These are phyloP conservation scores for Curvularia verruculosa DNA, from an alignment of 2,329 filamentous ascomycete genomes.

Conservation along the genomic window DNA sequence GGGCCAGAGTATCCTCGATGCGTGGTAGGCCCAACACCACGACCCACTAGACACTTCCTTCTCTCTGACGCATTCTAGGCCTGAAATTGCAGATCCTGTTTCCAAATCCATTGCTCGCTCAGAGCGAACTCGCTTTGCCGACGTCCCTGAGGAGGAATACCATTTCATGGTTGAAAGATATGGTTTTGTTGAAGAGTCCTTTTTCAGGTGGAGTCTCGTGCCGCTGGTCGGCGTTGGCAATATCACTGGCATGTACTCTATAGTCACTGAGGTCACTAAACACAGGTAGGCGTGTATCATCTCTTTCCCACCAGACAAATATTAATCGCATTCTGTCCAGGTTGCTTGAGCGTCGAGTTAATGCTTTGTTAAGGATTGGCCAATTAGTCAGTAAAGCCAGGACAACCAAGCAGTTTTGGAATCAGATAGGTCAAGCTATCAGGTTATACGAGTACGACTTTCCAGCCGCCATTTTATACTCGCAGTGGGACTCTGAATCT, in stretches of 20 bases:
- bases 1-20: conserved; percentile 16
- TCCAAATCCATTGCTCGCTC: conserved; percentile 14
- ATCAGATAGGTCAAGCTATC: conserved; percentile 10
- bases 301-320: not conserved
- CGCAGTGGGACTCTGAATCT: conserved; percentile 1
- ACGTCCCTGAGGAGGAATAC: conserved; percentile 21
- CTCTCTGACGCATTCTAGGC: conserved; percentile 8
- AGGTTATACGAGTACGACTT: conserved; percentile 20
- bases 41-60: not conserved
- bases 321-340: conserved; percentile 1
- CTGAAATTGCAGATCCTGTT: conserved; percentile 13
- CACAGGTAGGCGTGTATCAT: conserved; percentile 11
- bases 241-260: conserved; percentile 21
- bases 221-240: conserved; percentile 15
- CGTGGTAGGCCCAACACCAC: conserved; percentile 12
- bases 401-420: conserved; percentile 17
- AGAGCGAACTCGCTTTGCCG: conserved; percentile 10
- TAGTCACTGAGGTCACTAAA: conserved; percentile 25
- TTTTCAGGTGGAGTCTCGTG: conserved; percentile 21
- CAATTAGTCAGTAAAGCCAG: conserved; percentile 16
- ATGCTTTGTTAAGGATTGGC: conserved; percentile 14
- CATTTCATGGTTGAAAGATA: conserved; percentile 22
- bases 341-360: conserved; percentile 19
- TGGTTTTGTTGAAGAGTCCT: conserved; percentile 21
- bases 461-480: conserved; percentile 18